Conservation (phyloP, 768 basidiomycete species). For the Suillus paluster region DNA sequence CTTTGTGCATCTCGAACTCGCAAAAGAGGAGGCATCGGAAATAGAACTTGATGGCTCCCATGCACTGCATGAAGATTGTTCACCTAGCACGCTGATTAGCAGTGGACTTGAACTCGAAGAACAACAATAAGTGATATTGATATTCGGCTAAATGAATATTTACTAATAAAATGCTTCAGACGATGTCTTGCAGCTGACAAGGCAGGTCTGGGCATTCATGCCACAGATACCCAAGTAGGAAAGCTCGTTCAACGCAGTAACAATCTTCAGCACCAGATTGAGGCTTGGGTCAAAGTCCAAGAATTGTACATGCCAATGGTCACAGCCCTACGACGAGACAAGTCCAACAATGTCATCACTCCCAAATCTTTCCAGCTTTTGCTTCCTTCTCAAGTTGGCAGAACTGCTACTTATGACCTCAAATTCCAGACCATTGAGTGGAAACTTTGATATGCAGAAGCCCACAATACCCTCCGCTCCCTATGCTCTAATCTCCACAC, state of each 20-base stretch:
- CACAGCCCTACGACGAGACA: background rate
- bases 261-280: slow-evolving; percentile 25
- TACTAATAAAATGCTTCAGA: background rate
- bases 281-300: slow-evolving; percentile 34
- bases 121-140: slow-evolving; percentile 15
- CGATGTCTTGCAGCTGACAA: background rate
- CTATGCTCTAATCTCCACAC: slow-evolving; percentile 12
- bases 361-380: background rate
- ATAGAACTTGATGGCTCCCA: background rate
- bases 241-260: slow-evolving; percentile 32
- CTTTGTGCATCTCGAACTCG: slow-evolving; percentile 10
- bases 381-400: background rate
- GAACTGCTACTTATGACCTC: background rate
- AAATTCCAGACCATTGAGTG: slow-evolving; percentile 3
- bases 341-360: background rate
- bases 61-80: slow-evolving; percentile 9
- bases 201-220: slow-evolving; percentile 18
- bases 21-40: slow-evolving; percentile 11
- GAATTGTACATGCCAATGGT: slow-evolving; percentile 32
- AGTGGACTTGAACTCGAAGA: slow-evolving; percentile 21
- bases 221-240: slow-evolving; percentile 33
- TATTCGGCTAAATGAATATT: background rate
- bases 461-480: slow-evolving; percentile 16
- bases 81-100: slow-evolving; percentile 9
- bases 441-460: slow-evolving; percentile 16